phyloP scores from a whole-genome alignment of 345 rosid species.

The Heritiera fomes region DNA sequence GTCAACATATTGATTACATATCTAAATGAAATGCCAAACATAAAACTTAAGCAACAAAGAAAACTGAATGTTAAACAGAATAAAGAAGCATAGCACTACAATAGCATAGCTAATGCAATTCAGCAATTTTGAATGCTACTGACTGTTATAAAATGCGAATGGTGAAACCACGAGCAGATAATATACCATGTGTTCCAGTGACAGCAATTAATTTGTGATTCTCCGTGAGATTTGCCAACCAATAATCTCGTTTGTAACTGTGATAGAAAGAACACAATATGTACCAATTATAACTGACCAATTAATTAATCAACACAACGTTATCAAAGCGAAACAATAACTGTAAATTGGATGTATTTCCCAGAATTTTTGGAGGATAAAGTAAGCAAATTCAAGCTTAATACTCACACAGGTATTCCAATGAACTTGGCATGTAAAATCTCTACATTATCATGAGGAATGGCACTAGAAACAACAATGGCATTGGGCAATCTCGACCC shows the following conservation, averaged over 20 bases:
- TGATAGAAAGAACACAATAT: background rate
- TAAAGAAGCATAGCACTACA: background rate
- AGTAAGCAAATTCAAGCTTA: background rate
- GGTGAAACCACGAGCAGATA: background rate
- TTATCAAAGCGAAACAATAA: background rate
- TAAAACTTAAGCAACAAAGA: background rate
- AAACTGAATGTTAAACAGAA: background rate
- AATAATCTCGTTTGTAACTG: conserved; percentile 34
- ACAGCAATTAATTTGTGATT: conserved; percentile 35
- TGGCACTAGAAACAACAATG: conserved; percentile 41
- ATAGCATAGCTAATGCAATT: background rate
- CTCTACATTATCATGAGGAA: conserved; percentile 35
- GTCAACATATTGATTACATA: background rate
- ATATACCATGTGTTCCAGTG: conserved; percentile 33
- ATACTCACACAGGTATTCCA: conserved; percentile 36
- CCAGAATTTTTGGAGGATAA: background rate
- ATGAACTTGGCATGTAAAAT: conserved; percentile 30
- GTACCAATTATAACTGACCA: background rate
- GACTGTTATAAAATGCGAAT: background rate
- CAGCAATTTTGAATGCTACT: background rate
- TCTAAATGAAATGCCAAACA: background rate
- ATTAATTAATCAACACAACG: background rate
- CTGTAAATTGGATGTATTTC: background rate
- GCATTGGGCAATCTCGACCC: conserved; percentile 30
- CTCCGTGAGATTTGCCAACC: conserved; percentile 34